Base-by-base conservation (phyloP, 768 basidiomycete species). In the Brasilioporus rufonigricans region DNA sequence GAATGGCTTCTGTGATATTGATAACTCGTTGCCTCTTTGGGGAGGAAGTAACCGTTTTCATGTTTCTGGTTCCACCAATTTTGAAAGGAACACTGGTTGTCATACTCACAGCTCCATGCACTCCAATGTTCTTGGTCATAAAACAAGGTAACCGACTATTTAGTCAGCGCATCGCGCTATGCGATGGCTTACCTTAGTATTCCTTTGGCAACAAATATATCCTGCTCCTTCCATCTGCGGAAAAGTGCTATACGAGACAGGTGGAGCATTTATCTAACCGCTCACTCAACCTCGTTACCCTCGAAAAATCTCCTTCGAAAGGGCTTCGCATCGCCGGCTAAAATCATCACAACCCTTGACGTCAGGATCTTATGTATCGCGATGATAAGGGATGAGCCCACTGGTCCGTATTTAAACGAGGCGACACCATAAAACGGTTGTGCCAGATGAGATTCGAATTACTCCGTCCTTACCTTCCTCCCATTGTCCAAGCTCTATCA, bases 321-420 rank as follows among this genome's bases (percentile, higher is more conserved):
- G 33, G 21, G 43, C 45, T 46, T 54, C 55, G 14, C 46, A 18
- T 27, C 14, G 18, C 23, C 49, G 40, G 41, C 32, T 53, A 51
- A 55, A 33, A 44, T 27, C 33, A 45, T 46, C 48, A 27, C 26
- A 18, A 52, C 67, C 68, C 67, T 69, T 71, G 67, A 71, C 65
- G 68, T 69, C 68, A 71, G 49, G 26, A 23, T 26, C 29, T 29
- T 9, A 29, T n/a, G 10, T n/a, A 38, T 44, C 41, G 11, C 48
- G 49, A 64, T n/a, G n/a, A n/a, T 60, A 51, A 58, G 47, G 19
- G 12, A 1, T 18, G 36, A 29, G 21, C 19, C 32, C 29, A 26
- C 4, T 45, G 31, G 55, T 23, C 38, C 48, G 48, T 57, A 70
- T 71, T 58, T 65, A 69, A 69, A 55, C 21, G n/a, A 23, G 38